Percentiles rank a stretch among this genome's conserved stretches.
Evolutionary conservation across 345 rosid genomes (phyloP).

Genomic region (Hibiscus tridactylites): DNA sequence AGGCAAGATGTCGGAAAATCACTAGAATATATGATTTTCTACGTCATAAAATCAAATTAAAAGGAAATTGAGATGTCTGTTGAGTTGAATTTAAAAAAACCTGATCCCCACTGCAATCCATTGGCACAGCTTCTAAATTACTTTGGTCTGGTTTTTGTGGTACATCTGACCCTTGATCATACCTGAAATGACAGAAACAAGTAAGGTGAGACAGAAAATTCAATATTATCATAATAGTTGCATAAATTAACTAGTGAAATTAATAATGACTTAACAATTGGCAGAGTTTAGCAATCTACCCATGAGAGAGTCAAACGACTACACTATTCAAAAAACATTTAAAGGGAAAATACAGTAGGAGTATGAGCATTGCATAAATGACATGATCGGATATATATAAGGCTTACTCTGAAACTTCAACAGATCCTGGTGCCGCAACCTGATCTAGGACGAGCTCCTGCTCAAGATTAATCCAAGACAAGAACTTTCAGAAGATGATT

Average conservation of each 20-base stretch:
- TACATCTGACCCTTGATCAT: constrained; percentile 34
- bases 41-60: background rate
- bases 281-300: background rate
- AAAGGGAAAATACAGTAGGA: background rate
- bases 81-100: constrained; percentile 18
- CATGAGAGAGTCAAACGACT: background rate
- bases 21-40: background rate
- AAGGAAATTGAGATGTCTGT: background rate
- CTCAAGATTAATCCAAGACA: constrained; percentile 13
- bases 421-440: constrained; percentile 30
- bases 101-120: constrained; percentile 47
- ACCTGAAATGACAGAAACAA: constrained; percentile 30
- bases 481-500: background rate
- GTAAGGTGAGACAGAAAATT: background rate
- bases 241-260: background rate
- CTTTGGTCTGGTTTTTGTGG: constrained; percentile 25
- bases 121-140: constrained; percentile 30
- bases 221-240: background rate
- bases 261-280: background rate
- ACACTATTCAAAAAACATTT: too few species aligned
- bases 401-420: constrained; percentile 48
- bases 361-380: background rate
- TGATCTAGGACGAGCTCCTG: constrained; percentile 74
- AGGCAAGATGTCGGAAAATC: background rate
- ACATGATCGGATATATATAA: background rate